Evolutionary conservation across 1,284 basidiomycete genomes (phyloP).

Genomic region (Tetrapyrgos nigripes): DNA sequence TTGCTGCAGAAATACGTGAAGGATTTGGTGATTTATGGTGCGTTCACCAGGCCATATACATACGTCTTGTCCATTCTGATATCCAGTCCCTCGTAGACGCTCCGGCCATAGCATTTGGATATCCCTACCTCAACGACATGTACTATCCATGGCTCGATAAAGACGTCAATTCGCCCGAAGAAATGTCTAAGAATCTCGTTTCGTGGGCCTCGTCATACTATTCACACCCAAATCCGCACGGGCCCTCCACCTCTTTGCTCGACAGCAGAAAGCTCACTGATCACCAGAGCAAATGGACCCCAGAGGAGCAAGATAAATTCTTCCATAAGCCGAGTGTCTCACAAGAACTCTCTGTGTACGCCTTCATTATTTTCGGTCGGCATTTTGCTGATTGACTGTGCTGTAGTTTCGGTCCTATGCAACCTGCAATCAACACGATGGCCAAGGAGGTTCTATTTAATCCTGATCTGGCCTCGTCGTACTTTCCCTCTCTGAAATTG

Average conservation of each 20-base stretch:
- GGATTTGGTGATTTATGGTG: background rate
- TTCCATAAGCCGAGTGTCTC: background rate
- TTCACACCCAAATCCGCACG: slow-evolving; percentile 6
- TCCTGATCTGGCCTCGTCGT: background rate
- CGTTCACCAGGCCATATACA: background rate
- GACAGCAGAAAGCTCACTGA: background rate
- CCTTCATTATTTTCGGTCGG: no score
- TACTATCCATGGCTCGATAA: slow-evolving; percentile 21
- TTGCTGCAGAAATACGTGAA: background rate
- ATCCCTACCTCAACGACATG: background rate
- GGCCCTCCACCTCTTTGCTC: background rate
- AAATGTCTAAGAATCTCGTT: slow-evolving; percentile 7
- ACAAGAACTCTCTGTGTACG: background rate
- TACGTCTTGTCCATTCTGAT: no score
- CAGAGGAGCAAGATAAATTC: background rate
- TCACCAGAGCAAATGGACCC: background rate
- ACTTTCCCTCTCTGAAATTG: slow-evolving; percentile 9
- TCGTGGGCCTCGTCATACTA: slow-evolving; percentile 22
- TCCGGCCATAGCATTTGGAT: background rate
- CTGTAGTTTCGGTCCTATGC: slow-evolving; percentile 8
- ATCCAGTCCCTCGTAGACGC: background rate
- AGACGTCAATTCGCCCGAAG: slow-evolving; percentile 7
- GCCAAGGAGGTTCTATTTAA: slow-evolving; percentile 10
- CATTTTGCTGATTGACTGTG: background rate
- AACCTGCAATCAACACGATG: slow-evolving; percentile 4